phyloP scores from a whole-genome alignment of 169 alveolate species.

The Eimeria praecox region DNA sequence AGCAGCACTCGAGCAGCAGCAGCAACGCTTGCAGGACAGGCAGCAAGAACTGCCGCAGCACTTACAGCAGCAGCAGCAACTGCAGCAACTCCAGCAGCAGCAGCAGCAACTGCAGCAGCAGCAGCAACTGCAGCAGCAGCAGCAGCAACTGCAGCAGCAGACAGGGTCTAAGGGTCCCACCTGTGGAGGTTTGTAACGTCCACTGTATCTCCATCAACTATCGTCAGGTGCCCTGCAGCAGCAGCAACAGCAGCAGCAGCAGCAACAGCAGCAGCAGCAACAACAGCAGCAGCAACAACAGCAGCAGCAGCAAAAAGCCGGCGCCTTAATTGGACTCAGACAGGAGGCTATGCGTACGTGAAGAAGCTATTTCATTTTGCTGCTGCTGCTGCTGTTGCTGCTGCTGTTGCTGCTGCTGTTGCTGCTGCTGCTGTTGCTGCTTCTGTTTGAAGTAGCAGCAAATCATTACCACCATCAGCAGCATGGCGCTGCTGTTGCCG shows the following conservation, averaged over 20 bases:
- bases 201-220: conserved; percentile 91
- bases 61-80: neutral
- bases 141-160: neutral
- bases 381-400: no score
- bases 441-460: no score
- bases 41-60: neutral
- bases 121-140: conserved; percentile 6
- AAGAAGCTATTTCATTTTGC: no score
- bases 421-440: neutral
- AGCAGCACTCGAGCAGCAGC: neutral
- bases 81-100: neutral
- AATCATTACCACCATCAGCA: no score
- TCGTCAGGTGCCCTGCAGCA: conserved; percentile 85
- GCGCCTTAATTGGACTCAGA: no score
- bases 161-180: conserved; percentile 46
- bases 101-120: conserved; percentile 16
- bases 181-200: conserved; percentile 90
- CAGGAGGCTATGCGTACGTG: no score
- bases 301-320: neutral
- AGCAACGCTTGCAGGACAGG: no score
- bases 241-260: conserved; percentile 24
- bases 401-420: neutral
- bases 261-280: conserved; percentile 20
- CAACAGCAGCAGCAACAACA: neutral
- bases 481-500: no score